Evolutionary conservation across 345 rosid species (phyloP), one percentile per base, ranked within the genome.

Genomic region (Balakata baccata): DNA sequence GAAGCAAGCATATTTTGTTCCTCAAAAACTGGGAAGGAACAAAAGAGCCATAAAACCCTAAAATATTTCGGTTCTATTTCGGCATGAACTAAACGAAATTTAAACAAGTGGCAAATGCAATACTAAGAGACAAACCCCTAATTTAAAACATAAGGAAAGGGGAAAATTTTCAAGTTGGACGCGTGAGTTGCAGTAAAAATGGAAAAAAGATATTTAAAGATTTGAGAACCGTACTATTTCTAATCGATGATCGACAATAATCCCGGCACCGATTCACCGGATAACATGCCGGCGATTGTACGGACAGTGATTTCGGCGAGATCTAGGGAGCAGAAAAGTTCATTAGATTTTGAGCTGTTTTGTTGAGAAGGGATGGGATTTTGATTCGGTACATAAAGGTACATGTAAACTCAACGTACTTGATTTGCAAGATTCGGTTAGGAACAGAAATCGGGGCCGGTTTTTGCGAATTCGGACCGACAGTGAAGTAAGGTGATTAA

Each of bases 271-370:
- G 7, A 66, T 6, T 17, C 64, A 49, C 54, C 79, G 77, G 62
- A 20, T 39, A 60, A 46, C 8, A 34, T 18, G 73, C 77, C 85
- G 79, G 79, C 53, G 77, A 74, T 69, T 41, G 84, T 70, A 73
- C 75, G 76, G 76, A 70, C 73, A 53, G 22, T 4, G 76, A 68
- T 80, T 72, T 73, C 65, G 64, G 66, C 63, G 83, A 76, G 86
- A 83, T 83, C 85, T 70, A 53, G 43, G 49, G 64, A 68, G 68
- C 39, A 22, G 61, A 25, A 37, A 34, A 17, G 54, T 38, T n/a
- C 9, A 4, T 39, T n/a, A 60, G 75, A 61, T 37, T 64, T 68
- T 73, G 46, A 58, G 29, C 25, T 65, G 61, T 63, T 47, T 68
- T 74, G 51, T 56, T 54, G 57, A 64, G 51, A 74, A 70, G 69